Evolutionary conservation across 2,329 filamentous ascomycete species (phyloP).

Genomic region (Mycocentrospora acerina): DNA sequence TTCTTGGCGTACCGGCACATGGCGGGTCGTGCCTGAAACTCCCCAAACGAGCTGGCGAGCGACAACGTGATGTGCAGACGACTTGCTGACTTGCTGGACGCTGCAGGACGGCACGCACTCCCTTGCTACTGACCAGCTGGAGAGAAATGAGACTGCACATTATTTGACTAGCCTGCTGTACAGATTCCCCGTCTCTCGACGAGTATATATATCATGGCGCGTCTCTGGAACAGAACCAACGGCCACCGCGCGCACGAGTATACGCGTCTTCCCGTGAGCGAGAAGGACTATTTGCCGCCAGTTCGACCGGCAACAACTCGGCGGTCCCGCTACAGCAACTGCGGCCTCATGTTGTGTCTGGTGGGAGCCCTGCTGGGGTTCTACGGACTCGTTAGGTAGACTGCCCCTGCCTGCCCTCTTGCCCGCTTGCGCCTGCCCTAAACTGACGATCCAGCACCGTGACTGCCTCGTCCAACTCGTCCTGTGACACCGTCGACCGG

Average conservation of each 20-base stretch:
- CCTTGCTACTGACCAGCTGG: too few species aligned
- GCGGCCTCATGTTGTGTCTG: slow-evolving; percentile 19
- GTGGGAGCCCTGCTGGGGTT: slow-evolving; percentile 19
- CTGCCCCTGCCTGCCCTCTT: slow-evolving; percentile 1
- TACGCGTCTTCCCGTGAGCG: slow-evolving; percentile 30
- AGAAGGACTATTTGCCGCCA: slow-evolving; percentile 26
- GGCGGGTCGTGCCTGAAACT: too few species aligned
- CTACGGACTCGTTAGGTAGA: slow-evolving; percentile 30
- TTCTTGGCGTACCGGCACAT: too few species aligned
- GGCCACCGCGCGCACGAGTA: slow-evolving; percentile 27
- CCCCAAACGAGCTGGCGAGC: too few species aligned
- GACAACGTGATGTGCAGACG: too few species aligned
- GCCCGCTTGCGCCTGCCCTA: too few species aligned
- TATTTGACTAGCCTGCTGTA: too few species aligned
- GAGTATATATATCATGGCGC: slow-evolving; percentile 22
- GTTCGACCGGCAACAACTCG: slow-evolving; percentile 12
- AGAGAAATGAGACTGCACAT: too few species aligned
- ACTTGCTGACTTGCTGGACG: too few species aligned
- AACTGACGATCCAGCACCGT: slow-evolving; percentile 19
- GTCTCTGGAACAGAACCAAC: slow-evolving; percentile 33
- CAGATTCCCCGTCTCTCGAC: neutral
- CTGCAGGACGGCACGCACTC: too few species aligned
- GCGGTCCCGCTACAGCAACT: slow-evolving; percentile 7
- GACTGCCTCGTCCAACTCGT: slow-evolving; percentile 15
- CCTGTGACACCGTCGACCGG: slow-evolving; percentile 56